Conservation (phyloP, 306 rosid species). For the Trifolium subterraneum region DNA sequence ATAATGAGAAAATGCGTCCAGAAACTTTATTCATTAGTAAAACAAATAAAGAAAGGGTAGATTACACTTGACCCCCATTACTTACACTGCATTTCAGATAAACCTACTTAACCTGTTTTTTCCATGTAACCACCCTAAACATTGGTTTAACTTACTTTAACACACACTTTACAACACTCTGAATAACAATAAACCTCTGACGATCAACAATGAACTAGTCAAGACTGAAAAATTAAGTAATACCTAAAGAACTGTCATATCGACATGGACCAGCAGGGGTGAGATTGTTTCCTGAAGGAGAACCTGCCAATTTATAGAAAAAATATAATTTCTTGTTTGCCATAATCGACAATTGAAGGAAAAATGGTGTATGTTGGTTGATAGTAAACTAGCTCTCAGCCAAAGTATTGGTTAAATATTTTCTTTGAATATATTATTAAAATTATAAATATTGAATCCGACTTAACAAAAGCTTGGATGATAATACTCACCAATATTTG, state of each 20-base stretch:
- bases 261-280: constrained; percentile 98
- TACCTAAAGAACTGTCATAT: constrained; percentile 97
- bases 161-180: no score
- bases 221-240: constrained; percentile 36
- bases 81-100: constrained; percentile 19
- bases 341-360: constrained; percentile 17
- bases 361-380: constrained; percentile 13
- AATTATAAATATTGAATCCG: constrained; percentile 21
- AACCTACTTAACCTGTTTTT: constrained; percentile 6
- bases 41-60: constrained; percentile 11
- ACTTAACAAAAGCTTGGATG: constrained; percentile 32
- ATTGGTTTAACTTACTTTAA: background rate
- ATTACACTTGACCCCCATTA: constrained; percentile 12
- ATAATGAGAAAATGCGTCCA: constrained; percentile 12
- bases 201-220: constrained; percentile 14
- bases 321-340: constrained; percentile 10
- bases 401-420: constrained; percentile 10
- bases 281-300: constrained; percentile 82
- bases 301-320: constrained; percentile 64
- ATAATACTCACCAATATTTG: constrained; percentile 68
- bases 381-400: constrained; percentile 10
- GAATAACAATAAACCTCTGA: constrained; percentile 36
- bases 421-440: background rate
- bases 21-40: constrained; percentile 13
- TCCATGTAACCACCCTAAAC: background rate